phyloP scores from a whole-genome alignment of 371 early-diverging fungal genomes.

The Mortierella sp. region DNA sequence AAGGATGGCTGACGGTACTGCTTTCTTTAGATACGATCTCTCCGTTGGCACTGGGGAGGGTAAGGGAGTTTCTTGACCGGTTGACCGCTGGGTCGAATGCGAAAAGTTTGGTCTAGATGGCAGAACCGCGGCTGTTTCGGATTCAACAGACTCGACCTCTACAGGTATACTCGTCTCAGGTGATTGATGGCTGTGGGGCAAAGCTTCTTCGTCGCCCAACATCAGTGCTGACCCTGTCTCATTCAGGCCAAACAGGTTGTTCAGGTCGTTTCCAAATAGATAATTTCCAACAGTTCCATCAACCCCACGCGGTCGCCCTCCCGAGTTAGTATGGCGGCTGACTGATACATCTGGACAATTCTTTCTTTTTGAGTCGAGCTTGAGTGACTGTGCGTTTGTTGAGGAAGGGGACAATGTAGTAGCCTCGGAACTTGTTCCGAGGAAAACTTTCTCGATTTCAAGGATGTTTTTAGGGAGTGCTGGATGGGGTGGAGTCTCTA shows the following conservation, averaged over 20 bases:
- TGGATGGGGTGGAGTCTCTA: neutral
- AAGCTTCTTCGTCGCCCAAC: neutral
- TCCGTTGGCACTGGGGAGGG: no score
- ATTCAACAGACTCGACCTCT: neutral
- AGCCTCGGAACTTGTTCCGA: no score
- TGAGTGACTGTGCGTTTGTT: no score
- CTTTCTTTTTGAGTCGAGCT: no score
- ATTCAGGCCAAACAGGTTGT: constrained; percentile 25
- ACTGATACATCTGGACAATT: no score
- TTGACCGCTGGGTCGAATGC: neutral
- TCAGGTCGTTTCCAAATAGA: constrained; percentile 35
- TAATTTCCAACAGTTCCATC: constrained; percentile 20
- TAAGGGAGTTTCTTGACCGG: neutral
- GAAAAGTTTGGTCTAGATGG: neutral
- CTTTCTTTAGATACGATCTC: no score
- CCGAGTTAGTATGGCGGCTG: no score
- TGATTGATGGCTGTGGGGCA: neutral
- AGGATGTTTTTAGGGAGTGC: neutral
- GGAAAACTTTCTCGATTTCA: no score
- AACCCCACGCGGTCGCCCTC: neutral
- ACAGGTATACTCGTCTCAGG: neutral
- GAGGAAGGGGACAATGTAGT: no score
- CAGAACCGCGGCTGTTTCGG: neutral
- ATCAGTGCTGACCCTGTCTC: neutral
- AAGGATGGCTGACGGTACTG: no score